A percentile compares a stretch with the other conserved stretches of the same genome.
Evolutionary conservation across 1,139 yeast genomes (phyloP).

Genomic region (Scheffersomyces cryptocercus): DNA sequence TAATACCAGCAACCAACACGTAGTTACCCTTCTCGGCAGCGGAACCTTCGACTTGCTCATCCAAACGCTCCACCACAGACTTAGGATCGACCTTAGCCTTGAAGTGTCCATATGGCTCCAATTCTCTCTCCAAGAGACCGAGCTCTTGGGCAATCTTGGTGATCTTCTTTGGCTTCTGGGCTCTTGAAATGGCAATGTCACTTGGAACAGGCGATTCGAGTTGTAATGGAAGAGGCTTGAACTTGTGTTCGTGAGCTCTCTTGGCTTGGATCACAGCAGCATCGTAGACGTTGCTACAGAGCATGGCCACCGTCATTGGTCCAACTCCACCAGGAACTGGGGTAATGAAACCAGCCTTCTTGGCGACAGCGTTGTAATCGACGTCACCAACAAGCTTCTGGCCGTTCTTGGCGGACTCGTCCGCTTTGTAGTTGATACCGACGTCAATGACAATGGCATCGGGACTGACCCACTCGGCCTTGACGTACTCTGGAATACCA

Average conservation of each 20-base stretch:
- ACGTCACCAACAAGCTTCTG: slow-evolving; percentile 75
- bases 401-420: slow-evolving; percentile 61
- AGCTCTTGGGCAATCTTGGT: slow-evolving; percentile 63
- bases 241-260: slow-evolving; percentile 45
- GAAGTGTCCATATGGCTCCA: slow-evolving; percentile 72
- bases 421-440: slow-evolving; percentile 75
- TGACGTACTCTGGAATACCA: slow-evolving; percentile 68
- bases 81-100: slow-evolving; percentile 73
- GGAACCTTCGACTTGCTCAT: slow-evolving; percentile 53
- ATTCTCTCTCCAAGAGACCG: slow-evolving; percentile 60
- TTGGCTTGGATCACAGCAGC: slow-evolving; percentile 62
- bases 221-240: slow-evolving; percentile 51
- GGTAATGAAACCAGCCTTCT: slow-evolving; percentile 62
- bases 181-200: slow-evolving; percentile 73
- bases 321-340: slow-evolving; percentile 93
- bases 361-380: slow-evolving; percentile 58
- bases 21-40: slow-evolving; percentile 53
- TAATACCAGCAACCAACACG: slow-evolving; percentile 76
- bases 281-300: slow-evolving; percentile 64
- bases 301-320: slow-evolving; percentile 87
- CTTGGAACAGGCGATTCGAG: slow-evolving; percentile 66
- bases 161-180: slow-evolving; percentile 69
- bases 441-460: slow-evolving; percentile 76
- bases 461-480: slow-evolving; percentile 70
- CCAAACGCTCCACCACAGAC: slow-evolving; percentile 54